Conservation (phyloP, 441 rosid genomes). For the Erysimum cheiri region DNA sequence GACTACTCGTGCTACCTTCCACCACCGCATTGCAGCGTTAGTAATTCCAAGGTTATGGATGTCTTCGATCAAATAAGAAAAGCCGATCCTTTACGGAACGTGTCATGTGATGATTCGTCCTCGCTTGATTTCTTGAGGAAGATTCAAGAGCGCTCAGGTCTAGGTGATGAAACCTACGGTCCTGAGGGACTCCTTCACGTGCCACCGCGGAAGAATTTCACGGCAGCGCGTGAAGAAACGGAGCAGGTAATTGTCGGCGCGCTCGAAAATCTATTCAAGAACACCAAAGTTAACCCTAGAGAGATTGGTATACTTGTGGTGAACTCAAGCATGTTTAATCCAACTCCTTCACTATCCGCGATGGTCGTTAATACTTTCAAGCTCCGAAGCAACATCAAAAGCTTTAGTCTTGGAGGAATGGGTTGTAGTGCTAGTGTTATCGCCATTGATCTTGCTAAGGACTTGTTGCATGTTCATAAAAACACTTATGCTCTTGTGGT, state of each 20-base stretch:
- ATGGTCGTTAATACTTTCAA: constrained; percentile 82
- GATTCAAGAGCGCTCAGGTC: constrained; percentile 82
- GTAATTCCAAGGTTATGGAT: constrained; percentile 33
- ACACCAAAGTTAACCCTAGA: constrained; percentile 68
- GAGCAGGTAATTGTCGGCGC: constrained; percentile 89
- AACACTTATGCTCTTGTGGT: constrained; percentile 82
- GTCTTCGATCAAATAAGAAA: constrained; percentile 27
- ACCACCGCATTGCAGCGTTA: constrained; percentile 41
- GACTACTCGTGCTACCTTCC: constrained; percentile 81
- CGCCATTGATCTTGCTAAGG: constrained; percentile 78
- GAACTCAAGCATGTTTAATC: constrained; percentile 87
- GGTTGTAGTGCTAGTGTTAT: constrained; percentile 96
- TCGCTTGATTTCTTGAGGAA: constrained; percentile 76
- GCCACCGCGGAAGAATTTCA: constrained; percentile 74
- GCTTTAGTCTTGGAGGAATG: constrained; percentile 90
- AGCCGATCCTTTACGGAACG: constrained; percentile 21
- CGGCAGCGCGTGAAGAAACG: constrained; percentile 76
- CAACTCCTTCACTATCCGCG: constrained; percentile 83
- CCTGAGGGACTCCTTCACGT: constrained; percentile 70
- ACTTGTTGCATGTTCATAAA: constrained; percentile 79
- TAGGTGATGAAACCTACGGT: constrained; percentile 80
- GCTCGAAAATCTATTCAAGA: constrained; percentile 64
- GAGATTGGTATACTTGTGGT: constrained; percentile 84
- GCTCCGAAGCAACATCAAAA: constrained; percentile 73
- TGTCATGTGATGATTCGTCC: constrained; percentile 29